Evolutionary conservation across 139 green algal genomes (phyloP), one percentile per base, ranked within the genome.

Genomic region (Coccomyxa sp.): DNA sequence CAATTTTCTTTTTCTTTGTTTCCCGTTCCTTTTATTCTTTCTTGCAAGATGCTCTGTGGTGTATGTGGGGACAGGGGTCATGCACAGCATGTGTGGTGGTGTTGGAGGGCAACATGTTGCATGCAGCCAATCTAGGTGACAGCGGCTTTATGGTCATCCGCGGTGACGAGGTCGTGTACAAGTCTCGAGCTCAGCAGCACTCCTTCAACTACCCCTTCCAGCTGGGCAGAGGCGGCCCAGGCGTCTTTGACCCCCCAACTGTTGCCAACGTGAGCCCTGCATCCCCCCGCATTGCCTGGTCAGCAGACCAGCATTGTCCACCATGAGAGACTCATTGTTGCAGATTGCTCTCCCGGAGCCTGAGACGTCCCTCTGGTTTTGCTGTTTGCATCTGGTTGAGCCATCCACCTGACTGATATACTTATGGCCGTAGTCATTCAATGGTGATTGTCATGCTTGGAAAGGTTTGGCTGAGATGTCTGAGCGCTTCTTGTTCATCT

Each of bases 191-290:
- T 79, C 96, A 99, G 91, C 95, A 99, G 90, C 96, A 99, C 88
- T 88, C 89, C 81, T 99, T 99, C 92, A 99, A 99, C 92, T 99
- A 98, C 81, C 97, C 97, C 27, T 99, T 92, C 92, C 95, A 98
- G 87, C 85, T 98, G 58, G 93, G 93, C 57, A 84, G 66, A 11
- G 75, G 85, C 57, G 90, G 91, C 80, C 88, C 84, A 0, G 90
- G 18, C 63, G 18, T 91, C 88, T 84, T 85, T 31, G 91, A 97
- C 86, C 79, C 88, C 27, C 89, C 91, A 17, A 66, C 80, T 27
- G 77, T 85, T 77, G 89, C 90, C 7, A 81, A 91, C 86, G 88
- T 92, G 80, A 58, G 79, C 38, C 3, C 38, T 51, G 38, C 38
- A 51, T 51, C 38, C 38, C 38, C n/a, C 12, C 16, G 11, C 71